These are phyloP conservation scores for Talaromyces sp. DNA, from an alignment of 2,329 filamentous ascomycete species.

Conservation along the genomic window DNA sequence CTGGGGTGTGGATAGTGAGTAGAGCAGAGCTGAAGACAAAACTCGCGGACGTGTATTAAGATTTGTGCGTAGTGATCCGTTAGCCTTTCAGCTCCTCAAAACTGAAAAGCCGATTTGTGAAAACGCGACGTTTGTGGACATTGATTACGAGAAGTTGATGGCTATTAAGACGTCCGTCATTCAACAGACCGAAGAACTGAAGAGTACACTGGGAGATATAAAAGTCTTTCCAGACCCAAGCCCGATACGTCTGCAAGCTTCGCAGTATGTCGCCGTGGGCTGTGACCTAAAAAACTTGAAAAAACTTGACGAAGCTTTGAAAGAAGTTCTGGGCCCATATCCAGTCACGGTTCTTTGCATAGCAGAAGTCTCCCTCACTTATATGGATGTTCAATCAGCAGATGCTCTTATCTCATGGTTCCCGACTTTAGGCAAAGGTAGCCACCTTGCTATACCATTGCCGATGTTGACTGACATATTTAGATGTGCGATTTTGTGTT, in stretches of 20 bases:
- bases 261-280: conserved; percentile 72
- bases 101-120: conserved; percentile 59
- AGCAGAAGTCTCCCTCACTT: conserved; percentile 86
- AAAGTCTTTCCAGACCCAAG: conserved; percentile 32
- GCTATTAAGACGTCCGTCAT: conserved; percentile 68
- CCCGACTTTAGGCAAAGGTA: conserved; percentile 65
- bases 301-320: conserved; percentile 58
- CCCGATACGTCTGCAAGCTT: conserved; percentile 58
- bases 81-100: conserved; percentile 77
- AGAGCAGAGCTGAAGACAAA: conserved; percentile 24
- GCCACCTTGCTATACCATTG: conserved; percentile 20
- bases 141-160: conserved; percentile 82
- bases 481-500: conserved; percentile 72
- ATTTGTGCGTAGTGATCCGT: conserved; percentile 63
- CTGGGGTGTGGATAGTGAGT: conserved; percentile 86
- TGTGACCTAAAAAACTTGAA: conserved; percentile 72
- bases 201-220: conserved; percentile 48
- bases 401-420: conserved; percentile 76
- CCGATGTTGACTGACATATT: conserved; percentile 11
- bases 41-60: conserved; percentile 27
- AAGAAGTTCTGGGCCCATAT: conserved; percentile 54
- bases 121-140: conserved; percentile 69
- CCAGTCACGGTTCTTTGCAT: conserved; percentile 69
- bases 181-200: conserved; percentile 58
- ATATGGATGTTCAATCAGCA: conserved; percentile 72